Conservation (phyloP, 768 basidiomycete species). For the Russula abietina region DNA sequence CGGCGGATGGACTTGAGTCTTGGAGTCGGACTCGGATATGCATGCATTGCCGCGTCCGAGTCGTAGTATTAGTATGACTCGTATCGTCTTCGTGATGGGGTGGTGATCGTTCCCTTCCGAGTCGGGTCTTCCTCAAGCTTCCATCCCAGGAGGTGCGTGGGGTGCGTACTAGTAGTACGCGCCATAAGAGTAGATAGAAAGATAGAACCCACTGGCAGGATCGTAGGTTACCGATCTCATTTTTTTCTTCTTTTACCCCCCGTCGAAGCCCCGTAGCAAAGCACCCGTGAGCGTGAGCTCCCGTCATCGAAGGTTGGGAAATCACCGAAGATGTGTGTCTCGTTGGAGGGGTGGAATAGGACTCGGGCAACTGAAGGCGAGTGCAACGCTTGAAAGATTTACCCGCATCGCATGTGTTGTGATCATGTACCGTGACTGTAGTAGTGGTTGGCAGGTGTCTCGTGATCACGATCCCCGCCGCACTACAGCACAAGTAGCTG, state of each 20-base stretch:
- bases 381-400: neutral
- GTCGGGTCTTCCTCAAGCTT: conserved; percentile 25
- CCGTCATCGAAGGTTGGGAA: conserved; percentile 13
- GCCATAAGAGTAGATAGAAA: no score
- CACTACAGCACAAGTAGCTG: no score
- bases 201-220: neutral
- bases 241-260: neutral
- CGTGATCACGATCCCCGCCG: neutral
- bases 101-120: neutral
- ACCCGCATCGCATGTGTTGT: no score
- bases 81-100: no score
- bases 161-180: no score
- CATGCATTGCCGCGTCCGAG: no score
- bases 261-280: neutral
- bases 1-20: neutral
- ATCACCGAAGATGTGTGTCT: neutral
- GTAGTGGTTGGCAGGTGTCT: neutral
- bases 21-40: no score
- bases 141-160: conserved; percentile 26
- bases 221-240: conserved; percentile 6
- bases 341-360: no score
- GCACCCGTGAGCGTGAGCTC: neutral
- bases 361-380: no score
- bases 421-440: neutral
- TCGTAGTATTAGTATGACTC: no score